A percentile compares a stretch with the other conserved stretches of the same genome.
Conservation (phyloP, 164 flowering plant species). For the Platanus orientalis region DNA sequence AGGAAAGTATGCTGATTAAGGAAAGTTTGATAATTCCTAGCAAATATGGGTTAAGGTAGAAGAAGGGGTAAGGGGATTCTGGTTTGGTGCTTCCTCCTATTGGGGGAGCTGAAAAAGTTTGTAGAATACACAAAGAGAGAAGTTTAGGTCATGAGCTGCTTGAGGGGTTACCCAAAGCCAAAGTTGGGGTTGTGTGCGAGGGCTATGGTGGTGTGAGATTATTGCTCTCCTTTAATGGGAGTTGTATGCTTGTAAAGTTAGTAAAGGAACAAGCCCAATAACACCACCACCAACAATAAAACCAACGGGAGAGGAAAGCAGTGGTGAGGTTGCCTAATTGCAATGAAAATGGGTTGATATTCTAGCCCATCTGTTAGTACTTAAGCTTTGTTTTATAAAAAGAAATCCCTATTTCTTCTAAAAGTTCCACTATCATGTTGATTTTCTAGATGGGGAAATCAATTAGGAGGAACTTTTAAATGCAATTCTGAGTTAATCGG, state of each 20-base stretch:
- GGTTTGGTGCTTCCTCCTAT: constrained; percentile 49
- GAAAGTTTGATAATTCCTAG: no score
- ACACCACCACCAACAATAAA: no score
- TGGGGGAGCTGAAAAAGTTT: constrained; percentile 84
- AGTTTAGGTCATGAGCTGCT: constrained; percentile 38
- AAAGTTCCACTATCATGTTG: no score
- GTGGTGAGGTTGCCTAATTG: constrained; percentile 58
- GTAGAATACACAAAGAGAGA: constrained; percentile 66
- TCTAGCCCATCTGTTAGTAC: constrained; percentile 68
- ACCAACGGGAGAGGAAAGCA: constrained; percentile 17
- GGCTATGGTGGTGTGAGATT: constrained; percentile 86
- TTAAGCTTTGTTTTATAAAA: no score
- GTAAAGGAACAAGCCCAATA: constrained; percentile 2
- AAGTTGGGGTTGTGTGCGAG: constrained; percentile 50
- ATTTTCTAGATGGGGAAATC: no score
- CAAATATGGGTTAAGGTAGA: no score
- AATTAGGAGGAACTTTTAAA: no score
- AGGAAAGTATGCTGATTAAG: no score
- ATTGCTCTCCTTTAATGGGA: constrained; percentile 85
- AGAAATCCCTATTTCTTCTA: no score
- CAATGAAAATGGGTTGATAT: constrained; percentile 70
- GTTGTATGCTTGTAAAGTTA: constrained; percentile 62
- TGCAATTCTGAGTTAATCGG: no score
- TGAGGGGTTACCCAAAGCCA: constrained; percentile 55
- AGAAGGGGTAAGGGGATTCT: no score